Evolutionary conservation across 257 asterid species (phyloP), one percentile per base, ranked within the genome.

Genomic region (Avicennia marina): DNA sequence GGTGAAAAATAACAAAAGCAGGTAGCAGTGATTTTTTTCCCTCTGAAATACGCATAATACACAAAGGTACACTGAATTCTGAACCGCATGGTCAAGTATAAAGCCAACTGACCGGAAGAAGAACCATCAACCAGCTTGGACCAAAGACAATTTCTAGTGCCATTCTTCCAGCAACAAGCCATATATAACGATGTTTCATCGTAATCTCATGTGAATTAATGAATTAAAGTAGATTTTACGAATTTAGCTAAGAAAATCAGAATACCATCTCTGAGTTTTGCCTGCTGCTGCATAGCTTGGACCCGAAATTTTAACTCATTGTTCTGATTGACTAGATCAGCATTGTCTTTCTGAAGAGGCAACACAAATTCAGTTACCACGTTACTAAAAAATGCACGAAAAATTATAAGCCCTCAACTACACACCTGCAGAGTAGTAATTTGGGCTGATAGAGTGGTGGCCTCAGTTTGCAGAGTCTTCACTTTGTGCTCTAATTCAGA

Each of bases 401-500:
- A 40, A 45, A 4, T 20, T 16, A 55, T 15, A 36, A 56, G 16
- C 48, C 45, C 19, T 39, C 41, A 39, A 53, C 52, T 15, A 57
- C 12, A 49, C 53, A 87, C 98, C 96, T 90, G 89, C n/a, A 87
- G 45, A 60, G 63, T 52, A 43, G 94, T 82, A 58, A 84, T 51
- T 78, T 90, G 94, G 55, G 91, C 63, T 7, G 96, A 85, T 43
- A 87, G 69, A 4, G 89, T 81, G 27, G 94, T 82, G 24, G 90
- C 76, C 71, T 90, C 95, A 33, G 84, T 66, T 74, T 87, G 94
- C 60, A 90, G 81, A 41, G 87, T 87, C 59, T 81, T 89, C 60
- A 90, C 95, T 76, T 82, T 90, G 69, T 82, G 94, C 66, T 90
- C 98, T 79, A 90, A 78, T 73, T 90, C 95, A 12, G 96, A 78